phyloP scores from a whole-genome alignment of 164 flowering plant species.

The Hamamelis virginiana region DNA sequence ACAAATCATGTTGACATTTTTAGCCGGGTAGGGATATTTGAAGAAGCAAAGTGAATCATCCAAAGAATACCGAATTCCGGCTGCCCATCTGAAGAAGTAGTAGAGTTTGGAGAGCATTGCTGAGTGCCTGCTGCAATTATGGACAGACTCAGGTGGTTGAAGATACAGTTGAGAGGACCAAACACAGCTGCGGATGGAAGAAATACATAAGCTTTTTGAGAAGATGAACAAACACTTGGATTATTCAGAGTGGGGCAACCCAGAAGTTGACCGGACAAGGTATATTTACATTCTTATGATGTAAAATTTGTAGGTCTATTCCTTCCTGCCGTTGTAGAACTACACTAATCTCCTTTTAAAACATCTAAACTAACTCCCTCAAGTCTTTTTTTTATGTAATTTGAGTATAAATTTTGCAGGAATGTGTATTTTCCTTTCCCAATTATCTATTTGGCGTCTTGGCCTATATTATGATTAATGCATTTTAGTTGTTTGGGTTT shows the following conservation, averaged over 20 bases:
- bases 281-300: neutral
- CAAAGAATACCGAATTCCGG: conserved; percentile 28
- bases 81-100: conserved; percentile 44
- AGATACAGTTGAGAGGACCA: conserved; percentile 52
- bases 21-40: conserved; percentile 45
- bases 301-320: neutral
- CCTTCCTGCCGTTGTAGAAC: neutral
- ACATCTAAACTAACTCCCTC: no score
- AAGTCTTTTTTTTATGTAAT: no score
- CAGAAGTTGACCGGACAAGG: no score
- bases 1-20: conserved; percentile 54
- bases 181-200: conserved; percentile 43
- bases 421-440: no score
- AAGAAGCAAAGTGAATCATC: conserved; percentile 49
- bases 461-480: no score
- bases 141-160: conserved; percentile 41
- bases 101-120: conserved; percentile 69
- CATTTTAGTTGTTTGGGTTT: no score
- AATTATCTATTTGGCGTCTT: no score
- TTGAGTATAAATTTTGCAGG: no score
- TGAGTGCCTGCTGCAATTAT: conserved; percentile 49
- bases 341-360: no score
- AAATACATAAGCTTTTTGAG: conserved; percentile 30
- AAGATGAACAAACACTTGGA: conserved; percentile 34
- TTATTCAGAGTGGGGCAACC: neutral